Evolutionary conservation across 163 green algal genomes (phyloP).

Genomic region (Chlorella variabilis): DNA sequence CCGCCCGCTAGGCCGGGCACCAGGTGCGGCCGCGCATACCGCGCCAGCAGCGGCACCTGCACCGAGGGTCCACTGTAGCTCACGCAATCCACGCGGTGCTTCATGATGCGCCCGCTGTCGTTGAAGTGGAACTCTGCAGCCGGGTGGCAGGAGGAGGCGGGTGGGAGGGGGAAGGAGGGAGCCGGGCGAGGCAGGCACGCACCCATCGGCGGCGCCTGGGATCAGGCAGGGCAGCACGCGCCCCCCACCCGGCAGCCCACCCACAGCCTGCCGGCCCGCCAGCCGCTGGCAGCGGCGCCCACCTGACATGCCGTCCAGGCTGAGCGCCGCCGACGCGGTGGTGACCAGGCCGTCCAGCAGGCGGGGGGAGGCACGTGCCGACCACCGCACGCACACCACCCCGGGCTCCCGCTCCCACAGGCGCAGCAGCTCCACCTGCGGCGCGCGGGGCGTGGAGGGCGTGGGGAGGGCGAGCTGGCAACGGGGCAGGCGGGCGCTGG

Average conservation of each 20-base stretch:
- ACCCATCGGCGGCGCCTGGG: too few relatives aligned
- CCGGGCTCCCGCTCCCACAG: constrained; percentile 26
- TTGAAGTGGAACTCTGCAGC: constrained; percentile 32
- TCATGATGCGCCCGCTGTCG: background rate
- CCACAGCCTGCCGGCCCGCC: too few relatives aligned
- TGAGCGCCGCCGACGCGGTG: background rate
- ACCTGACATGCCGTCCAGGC: constrained; percentile 29
- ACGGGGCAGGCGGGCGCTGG: too few relatives aligned
- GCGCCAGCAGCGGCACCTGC: constrained; percentile 25
- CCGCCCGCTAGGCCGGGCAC: constrained; percentile 24
- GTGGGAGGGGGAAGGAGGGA: background rate
- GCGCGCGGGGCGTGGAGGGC: too few relatives aligned
- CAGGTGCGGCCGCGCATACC: background rate
- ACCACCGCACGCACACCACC: constrained; percentile 27
- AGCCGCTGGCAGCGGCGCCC: too few relatives aligned
- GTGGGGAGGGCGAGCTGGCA: too few relatives aligned
- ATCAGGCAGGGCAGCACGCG: too few relatives aligned
- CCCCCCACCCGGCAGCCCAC: too few relatives aligned
- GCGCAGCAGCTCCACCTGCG: constrained; percentile 18
- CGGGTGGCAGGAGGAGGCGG: background rate
- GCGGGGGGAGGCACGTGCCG: constrained; percentile 4
- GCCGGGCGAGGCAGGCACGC: background rate
- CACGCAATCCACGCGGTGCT: constrained; percentile 16
- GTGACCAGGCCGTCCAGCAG: constrained; percentile 21
- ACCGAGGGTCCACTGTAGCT: background rate